These are phyloP conservation scores for Artemisia annua DNA, from an alignment of 129 eudicot genomes.

Conservation along the genomic window DNA sequence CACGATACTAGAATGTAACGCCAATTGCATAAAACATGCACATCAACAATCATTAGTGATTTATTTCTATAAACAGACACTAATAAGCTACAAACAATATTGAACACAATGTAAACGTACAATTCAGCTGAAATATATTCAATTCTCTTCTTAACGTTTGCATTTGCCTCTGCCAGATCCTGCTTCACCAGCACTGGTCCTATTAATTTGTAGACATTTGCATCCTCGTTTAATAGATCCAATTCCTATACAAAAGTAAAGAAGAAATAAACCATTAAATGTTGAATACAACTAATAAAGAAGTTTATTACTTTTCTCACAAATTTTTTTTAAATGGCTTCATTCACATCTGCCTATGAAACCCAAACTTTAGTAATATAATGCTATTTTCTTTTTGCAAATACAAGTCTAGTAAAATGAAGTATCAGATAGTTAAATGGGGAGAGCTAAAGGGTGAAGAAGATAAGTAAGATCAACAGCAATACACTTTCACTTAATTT, in stretches of 20 bases:
- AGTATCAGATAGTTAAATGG: neutral
- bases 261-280: neutral
- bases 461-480: too few relatives aligned
- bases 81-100: slow-evolving; percentile 1
- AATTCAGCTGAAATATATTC: slow-evolving; percentile 95
- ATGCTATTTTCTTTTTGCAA: neutral
- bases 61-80: neutral
- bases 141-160: slow-evolving; percentile 91
- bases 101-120: slow-evolving; percentile 41
- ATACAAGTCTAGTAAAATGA: neutral
- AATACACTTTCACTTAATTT: too few relatives aligned
- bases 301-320: slow-evolving; percentile 3
- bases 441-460: neutral
- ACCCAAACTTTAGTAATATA: neutral
- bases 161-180: slow-evolving; percentile 97
- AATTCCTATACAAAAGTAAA: slow-evolving; percentile 51
- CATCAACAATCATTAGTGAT: neutral
- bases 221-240: slow-evolving; percentile 88
- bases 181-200: slow-evolving; percentile 98
- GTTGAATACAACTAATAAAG: neutral
- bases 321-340: neutral
- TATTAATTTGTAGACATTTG: slow-evolving; percentile 92
- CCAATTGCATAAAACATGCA: too few relatives aligned
- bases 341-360: neutral
- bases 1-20: too few relatives aligned